phyloP scores from a whole-genome alignment of 2,329 filamentous ascomycete genomes.

The Calonectria fujianensis region DNA sequence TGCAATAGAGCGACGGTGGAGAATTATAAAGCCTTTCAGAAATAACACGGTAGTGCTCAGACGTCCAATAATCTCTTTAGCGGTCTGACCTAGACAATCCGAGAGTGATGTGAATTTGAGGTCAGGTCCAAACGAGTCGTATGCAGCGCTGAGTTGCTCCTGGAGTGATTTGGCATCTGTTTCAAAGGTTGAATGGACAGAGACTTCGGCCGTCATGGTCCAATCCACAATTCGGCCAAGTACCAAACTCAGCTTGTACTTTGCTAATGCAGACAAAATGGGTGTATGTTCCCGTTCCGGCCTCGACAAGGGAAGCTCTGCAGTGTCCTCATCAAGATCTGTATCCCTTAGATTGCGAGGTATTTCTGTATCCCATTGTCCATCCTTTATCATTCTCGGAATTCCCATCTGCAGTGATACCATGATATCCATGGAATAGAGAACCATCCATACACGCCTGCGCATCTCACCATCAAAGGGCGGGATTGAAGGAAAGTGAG shows the following conservation, averaged over 20 bases:
- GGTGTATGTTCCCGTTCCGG: slow-evolving; percentile 7
- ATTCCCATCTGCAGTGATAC: slow-evolving; percentile 13
- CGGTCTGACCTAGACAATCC: background rate
- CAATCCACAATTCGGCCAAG: slow-evolving; percentile 14
- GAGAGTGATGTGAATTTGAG: slow-evolving; percentile 9
- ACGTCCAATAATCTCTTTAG: background rate
- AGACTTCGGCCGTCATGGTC: slow-evolving; percentile 2
- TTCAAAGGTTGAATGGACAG: background rate
- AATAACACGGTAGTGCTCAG: background rate
- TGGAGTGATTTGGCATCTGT: background rate
- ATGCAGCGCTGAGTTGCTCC: background rate
- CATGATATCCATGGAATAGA: slow-evolving; percentile 20
- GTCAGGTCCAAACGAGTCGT: background rate
- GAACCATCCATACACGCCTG: slow-evolving; percentile 13
- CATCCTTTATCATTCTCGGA: slow-evolving; percentile 20
- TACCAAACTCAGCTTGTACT: background rate
- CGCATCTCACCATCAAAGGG: slow-evolving; percentile 23
- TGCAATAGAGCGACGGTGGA: slow-evolving; percentile 8
- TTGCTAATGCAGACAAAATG: background rate
- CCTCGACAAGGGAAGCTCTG: background rate
- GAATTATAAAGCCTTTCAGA: slow-evolving; percentile 19
- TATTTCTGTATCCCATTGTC: slow-evolving; percentile 1
- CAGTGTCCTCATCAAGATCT: background rate
- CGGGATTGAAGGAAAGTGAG: background rate
- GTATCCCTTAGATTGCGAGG: slow-evolving; percentile 5